These are phyloP conservation scores for Globisporangium barbulae DNA, from an alignment of 352 stramenopile genomes.

Conservation along the genomic window DNA sequence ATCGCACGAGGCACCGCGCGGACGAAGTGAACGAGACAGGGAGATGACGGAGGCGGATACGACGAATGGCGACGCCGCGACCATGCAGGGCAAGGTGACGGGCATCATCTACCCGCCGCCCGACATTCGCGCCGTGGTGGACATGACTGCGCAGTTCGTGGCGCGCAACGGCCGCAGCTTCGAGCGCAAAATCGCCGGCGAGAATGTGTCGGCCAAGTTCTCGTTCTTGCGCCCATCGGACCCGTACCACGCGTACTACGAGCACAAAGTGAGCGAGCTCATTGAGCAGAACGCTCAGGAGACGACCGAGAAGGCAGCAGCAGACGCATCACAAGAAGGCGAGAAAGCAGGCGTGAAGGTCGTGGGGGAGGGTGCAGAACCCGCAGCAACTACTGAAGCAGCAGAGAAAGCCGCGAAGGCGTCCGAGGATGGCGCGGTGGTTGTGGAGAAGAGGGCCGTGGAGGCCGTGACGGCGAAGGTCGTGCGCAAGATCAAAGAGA, in stretches of 20 bases:
- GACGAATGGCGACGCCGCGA: slow-evolving; percentile 17
- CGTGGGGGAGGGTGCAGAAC: slow-evolving; percentile 11
- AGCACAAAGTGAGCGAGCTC: slow-evolving; percentile 93
- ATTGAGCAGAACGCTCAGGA: slow-evolving; percentile 40
- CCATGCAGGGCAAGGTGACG: slow-evolving; percentile 73
- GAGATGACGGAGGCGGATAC: slow-evolving; percentile 13
- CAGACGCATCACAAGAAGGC: slow-evolving; percentile 17
- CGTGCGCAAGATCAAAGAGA: slow-evolving; percentile 92
- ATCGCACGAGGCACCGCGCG: slow-evolving; percentile 1
- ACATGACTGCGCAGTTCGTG: slow-evolving; percentile 99
- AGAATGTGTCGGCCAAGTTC: slow-evolving; percentile 97
- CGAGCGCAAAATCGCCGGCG: slow-evolving; percentile 95
- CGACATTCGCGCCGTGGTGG: slow-evolving; percentile 96
- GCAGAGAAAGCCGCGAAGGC: slow-evolving; percentile 20
- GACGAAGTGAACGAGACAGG: neutral
- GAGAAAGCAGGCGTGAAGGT: slow-evolving; percentile 6
- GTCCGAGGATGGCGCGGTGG: slow-evolving; percentile 34
- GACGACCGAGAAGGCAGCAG: slow-evolving; percentile 3
- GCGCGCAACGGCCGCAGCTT: slow-evolving; percentile 97
- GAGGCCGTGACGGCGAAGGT: slow-evolving; percentile 78
- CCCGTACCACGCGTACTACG: slow-evolving; percentile 99
- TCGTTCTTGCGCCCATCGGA: slow-evolving; percentile 94
- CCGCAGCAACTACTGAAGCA: slow-evolving; percentile 20
- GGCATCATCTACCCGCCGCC: slow-evolving; percentile 97
- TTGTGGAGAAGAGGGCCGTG: slow-evolving; percentile 86